Base-by-base conservation (phyloP, 225 moss, liverwort and hornwort species). In the Marchantia polymorpha region DNA sequence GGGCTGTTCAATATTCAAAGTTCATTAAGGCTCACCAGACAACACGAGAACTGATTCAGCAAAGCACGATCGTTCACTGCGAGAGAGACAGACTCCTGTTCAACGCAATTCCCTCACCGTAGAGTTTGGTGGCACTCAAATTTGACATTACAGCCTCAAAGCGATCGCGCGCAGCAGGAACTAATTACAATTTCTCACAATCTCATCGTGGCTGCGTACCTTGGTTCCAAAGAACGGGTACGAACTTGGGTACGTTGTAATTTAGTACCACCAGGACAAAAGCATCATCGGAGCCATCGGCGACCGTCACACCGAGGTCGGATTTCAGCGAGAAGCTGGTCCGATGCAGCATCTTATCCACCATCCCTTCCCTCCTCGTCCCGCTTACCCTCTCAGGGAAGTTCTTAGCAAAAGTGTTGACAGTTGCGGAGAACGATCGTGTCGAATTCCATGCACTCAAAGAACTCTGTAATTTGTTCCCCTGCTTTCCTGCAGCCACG, bases 231-330 rank as follows among this genome's bases (percentile, higher is more conserved):
- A 97, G 83, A 52, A 83, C 46, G 55, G 89, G 87, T 0, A 92
- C 91, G 75, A 92, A 94, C 31, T 89, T 90, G 16, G 96, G 96
- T 51, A 94, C 80, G 68, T 81, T 73, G 68, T 88, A 87, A 81
- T 97, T 97, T 79, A 97, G 78, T 16, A 97, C 51, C 53, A 97
- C 87, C 76, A 97, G 88, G 31, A 90, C 96, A 71, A 89, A 66
- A 26, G n/a, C 69, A 10, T 87, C 72, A 31, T 78, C 69, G 7
- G 48, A 39, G 26, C 82, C 82, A 76, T 53, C 65, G 0, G 70
- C 22, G 8, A 27, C 25, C 7, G 54, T 47, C 5, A 25, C 17
- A 11, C 60, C 61, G 7, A 55, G 58, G 4, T 48, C 72, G 29
- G 53, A 29, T 7, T 12, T 64, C 69, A 87, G 50, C 16, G 77